phyloP scores from a whole-genome alignment of 2,329 filamentous ascomycete species.

The Lasiodiplodia theobromae region DNA sequence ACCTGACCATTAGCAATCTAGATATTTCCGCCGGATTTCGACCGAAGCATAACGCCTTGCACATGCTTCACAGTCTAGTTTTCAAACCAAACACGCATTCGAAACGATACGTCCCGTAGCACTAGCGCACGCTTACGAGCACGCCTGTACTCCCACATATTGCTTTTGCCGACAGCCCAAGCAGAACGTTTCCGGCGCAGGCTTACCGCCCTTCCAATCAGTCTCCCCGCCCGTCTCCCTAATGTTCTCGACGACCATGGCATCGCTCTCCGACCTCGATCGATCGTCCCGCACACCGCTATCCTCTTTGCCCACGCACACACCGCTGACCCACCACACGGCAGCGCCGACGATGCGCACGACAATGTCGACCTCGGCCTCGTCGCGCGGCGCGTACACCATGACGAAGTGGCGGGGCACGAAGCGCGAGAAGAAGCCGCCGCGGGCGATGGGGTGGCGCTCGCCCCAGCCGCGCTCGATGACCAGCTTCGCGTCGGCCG shows the following conservation, averaged over 20 bases:
- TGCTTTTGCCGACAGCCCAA: conserved; percentile 24
- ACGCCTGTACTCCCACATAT: conserved; percentile 10
- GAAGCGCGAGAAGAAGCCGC: conserved; percentile 70
- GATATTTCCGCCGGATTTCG: not conserved
- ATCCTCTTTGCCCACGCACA: conserved; percentile 38
- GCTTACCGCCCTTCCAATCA: not conserved
- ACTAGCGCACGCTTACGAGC: not conserved
- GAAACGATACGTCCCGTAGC: not conserved
- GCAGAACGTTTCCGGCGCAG: conserved; percentile 14
- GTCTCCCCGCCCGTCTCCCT: conserved; percentile 13
- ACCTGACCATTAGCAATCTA: conserved; percentile 10
- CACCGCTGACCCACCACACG: conserved; percentile 69
- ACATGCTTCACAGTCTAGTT: conserved; percentile 11
- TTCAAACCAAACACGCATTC: not conserved
- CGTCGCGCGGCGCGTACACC: conserved; percentile 79
- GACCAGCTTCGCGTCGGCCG: conserved; percentile 75
- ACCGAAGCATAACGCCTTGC: conserved; percentile 8
- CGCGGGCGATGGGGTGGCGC: conserved; percentile 69
- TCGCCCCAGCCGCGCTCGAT: conserved; percentile 82
- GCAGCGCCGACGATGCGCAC: conserved; percentile 75
- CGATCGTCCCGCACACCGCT: conserved; percentile 32
- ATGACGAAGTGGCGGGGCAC: conserved; percentile 79
- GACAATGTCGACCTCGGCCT: conserved; percentile 71
- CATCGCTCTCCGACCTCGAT: conserved; percentile 34
- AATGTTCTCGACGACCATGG: not conserved